Base-by-base conservation (phyloP, 495 filamentous ascomycete genomes). In the Trichoderma gamsii region DNA sequence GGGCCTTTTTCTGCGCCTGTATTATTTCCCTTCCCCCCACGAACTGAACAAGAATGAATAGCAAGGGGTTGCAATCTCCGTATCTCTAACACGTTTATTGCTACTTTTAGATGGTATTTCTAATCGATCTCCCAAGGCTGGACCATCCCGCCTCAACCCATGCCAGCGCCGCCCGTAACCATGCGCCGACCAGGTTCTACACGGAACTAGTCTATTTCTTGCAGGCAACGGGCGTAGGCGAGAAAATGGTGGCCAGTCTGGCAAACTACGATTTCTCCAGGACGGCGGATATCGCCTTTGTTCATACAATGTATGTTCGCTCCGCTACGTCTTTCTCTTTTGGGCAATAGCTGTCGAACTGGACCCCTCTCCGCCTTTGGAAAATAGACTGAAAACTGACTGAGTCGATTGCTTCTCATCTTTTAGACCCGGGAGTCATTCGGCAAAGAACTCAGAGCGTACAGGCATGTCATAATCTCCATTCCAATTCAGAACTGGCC, bases 71-170 rank as follows among this genome's bases (percentile, higher is more conserved):
- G 8, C 8, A 38, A 52, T 23, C n/a, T 52, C n/a, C 49, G 49
- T 52, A 16, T 38, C 35, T 38, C 43, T 65, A 27, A 69, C 72
- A 32, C 72, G 5, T n/a, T 16, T 38, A n/a, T 11, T 23, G 4
- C 49, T 52, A 23, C 12, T 4, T 8, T 23, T 41, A 88, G 84
- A 89, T 86, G 70, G 86, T 90, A 3, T 97, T 96, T 71, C 74
- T 97, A 6, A 91, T 97, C 69, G 93, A 97, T 73, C 84, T 97
- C 12, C 93, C 93, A 0, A 82, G 84, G 29, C 79, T 84, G 13
- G 67, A 76, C 9, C 70, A 76, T 16, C 72, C 76, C 4, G 68
- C 35, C 35, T 38, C 35, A 38, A 6, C 35, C 35, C 35, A 38
- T 7, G 3, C 35, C 35, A 38, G 35, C 35, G 35, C 78, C 29